Evolutionary conservation across 805 yeast genomes (phyloP).

Genomic region (Diddensiella caesifluorescens): DNA sequence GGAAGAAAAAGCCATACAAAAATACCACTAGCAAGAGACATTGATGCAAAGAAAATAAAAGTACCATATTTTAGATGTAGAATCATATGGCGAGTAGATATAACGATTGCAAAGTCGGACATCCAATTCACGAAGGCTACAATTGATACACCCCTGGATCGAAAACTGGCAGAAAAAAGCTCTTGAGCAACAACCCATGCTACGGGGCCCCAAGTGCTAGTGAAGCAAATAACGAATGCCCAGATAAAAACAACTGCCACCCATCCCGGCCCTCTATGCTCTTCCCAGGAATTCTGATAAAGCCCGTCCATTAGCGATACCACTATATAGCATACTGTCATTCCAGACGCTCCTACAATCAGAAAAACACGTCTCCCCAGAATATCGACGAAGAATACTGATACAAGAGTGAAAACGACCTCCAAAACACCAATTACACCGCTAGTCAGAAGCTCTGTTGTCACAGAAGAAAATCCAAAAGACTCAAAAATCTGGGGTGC

Average conservation of each 20-base stretch:
- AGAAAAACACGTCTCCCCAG: conserved; percentile 25
- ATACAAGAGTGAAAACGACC: conserved; percentile 19
- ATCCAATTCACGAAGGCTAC: conserved; percentile 14
- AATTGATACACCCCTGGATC: conserved; percentile 17
- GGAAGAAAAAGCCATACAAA: conserved; percentile 4
- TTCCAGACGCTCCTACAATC: conserved; percentile 21
- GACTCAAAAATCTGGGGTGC: conserved; percentile 48
- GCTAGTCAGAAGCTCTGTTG: conserved; percentile 45
- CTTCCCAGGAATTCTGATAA: conserved; percentile 22
- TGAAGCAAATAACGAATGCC: conserved; percentile 14
- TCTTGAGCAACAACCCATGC: conserved; percentile 22
- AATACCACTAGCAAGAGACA: conserved; percentile 9
- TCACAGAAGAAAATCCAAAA: conserved; percentile 43
- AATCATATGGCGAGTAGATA: conserved; percentile 7
- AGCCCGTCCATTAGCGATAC: conserved; percentile 19
- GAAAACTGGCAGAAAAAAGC: conserved; percentile 18
- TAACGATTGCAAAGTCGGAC: conserved; percentile 11
- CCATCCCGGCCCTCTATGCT: conserved; percentile 19
- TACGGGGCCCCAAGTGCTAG: conserved; percentile 23
- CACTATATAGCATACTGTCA: too few relatives aligned
- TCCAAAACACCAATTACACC: conserved; percentile 51
- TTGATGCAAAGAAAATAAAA: conserved; percentile 17
- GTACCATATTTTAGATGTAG: conserved; percentile 8
- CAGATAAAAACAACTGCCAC: conserved; percentile 16
- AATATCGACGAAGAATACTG: conserved; percentile 24